Evolutionary conservation across 176 grass and related monocot genomes (phyloP).

Genomic region (Raddia distichophylla): DNA sequence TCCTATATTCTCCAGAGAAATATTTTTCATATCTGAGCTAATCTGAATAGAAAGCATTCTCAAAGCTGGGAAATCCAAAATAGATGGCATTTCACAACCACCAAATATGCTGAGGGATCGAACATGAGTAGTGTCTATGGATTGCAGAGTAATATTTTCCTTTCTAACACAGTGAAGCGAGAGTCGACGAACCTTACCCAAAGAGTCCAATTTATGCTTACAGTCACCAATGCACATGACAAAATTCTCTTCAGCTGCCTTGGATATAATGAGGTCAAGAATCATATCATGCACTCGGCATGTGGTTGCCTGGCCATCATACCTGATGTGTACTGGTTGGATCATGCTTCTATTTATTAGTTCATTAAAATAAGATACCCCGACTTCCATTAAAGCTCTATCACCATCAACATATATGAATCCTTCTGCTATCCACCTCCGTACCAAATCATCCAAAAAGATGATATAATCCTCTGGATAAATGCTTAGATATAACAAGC

Average conservation of each 20-base stretch:
- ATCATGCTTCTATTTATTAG: constrained; percentile 45
- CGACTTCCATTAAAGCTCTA: constrained; percentile 8
- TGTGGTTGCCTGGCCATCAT: not conserved
- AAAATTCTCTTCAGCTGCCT: constrained; percentile 40
- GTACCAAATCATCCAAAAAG: constrained; percentile 8
- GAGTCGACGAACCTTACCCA: constrained; percentile 29
- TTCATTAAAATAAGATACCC: constrained; percentile 41
- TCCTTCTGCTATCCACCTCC: constrained; percentile 43
- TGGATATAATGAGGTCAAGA: constrained; percentile 41
- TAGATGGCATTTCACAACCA: too few relatives aligned
- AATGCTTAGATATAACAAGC: not conserved
- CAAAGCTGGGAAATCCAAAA: too few relatives aligned
- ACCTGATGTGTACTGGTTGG: not conserved
- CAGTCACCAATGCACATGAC: constrained; percentile 11
- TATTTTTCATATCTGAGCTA: too few relatives aligned
- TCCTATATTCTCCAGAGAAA: too few relatives aligned
- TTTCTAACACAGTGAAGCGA: constrained; percentile 5
- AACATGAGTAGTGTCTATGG: too few relatives aligned
- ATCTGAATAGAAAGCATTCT: too few relatives aligned
- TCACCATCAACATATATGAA: constrained; percentile 9
- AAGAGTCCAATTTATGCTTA: not conserved
- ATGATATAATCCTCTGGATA: constrained; percentile 37
- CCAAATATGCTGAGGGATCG: too few relatives aligned
- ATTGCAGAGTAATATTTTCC: too few relatives aligned
- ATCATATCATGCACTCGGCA: constrained; percentile 12